Percentiles rank a stretch among this genome's conserved stretches.
These are phyloP conservation scores for Pseudocercospora vitis DNA, from an alignment of 2,329 filamentous ascomycete species.

Conservation along the genomic window DNA sequence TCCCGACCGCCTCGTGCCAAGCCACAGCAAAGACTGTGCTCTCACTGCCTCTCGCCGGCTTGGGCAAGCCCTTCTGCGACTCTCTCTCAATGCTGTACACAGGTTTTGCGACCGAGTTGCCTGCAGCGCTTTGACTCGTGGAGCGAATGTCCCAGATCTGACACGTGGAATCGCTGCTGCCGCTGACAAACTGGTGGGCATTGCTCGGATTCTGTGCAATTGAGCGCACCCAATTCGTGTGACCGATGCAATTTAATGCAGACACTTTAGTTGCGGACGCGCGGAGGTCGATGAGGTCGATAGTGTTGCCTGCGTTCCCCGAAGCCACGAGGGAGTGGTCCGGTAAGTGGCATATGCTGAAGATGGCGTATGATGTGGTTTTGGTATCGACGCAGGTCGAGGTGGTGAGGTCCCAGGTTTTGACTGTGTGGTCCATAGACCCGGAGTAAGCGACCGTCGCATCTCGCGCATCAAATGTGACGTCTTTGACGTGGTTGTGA, in stretches of 20 bases:
- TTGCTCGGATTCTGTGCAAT: conserved; percentile 63
- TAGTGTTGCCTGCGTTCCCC: conserved; percentile 80
- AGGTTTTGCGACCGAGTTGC: conserved; percentile 62
- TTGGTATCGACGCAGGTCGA: conserved; percentile 74
- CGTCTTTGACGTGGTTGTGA: conserved; percentile 71
- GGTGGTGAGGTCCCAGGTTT: conserved; percentile 88
- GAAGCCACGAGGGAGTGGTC: conserved; percentile 65
- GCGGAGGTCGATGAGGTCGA: conserved; percentile 90
- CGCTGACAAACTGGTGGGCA: conserved; percentile 74
- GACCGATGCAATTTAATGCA: conserved; percentile 87
- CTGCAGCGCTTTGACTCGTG: conserved; percentile 50
- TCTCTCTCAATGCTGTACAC: conserved; percentile 77
- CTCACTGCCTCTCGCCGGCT: conserved; percentile 69
- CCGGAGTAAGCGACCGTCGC: conserved; percentile 86
- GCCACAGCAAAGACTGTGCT: conserved; percentile 85
- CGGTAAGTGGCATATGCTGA: conserved; percentile 73
- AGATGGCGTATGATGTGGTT: conserved; percentile 78
- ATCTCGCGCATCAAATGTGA: conserved; percentile 82
- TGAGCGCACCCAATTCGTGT: conserved; percentile 71
- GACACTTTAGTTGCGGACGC: conserved; percentile 72
- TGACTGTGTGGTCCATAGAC: conserved; percentile 86
- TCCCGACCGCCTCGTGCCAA: conserved; percentile 84
- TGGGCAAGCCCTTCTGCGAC: conserved; percentile 61
- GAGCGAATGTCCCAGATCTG: conserved; percentile 90
- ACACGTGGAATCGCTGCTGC: conserved; percentile 88